Base-by-base conservation (phyloP, 495 filamentous ascomycete species). In the Penicillium subrubescens region DNA sequence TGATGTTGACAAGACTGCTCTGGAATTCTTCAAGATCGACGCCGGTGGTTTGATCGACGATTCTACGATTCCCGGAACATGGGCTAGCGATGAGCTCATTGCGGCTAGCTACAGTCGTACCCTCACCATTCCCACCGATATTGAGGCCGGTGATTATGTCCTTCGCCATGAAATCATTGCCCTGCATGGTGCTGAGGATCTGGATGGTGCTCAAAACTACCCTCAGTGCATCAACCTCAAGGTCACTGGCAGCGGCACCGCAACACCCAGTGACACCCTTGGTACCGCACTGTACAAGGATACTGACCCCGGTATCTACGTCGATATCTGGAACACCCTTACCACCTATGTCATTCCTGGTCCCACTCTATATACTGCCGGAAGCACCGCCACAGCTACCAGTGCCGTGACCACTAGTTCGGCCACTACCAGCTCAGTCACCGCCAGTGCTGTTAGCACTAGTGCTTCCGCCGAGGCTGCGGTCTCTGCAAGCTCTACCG, bases 91-190 rank as follows among this genome's bases (percentile, higher is more conserved):
- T 67, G 64, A 80, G 17, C 81, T 94, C 55, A 85, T 87, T 71
- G 76, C 77, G 59, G 86, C 87, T 77, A 85, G 86, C 83, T 86
- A 84, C 78, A 84, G 79, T 61, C 90, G 87, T 85, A 81, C 85
- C 55, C 83, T 91, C 37, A 86, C 84, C 52, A 89, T 93, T 70
- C 90, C 90, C 11, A 61, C 75, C 21, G 75, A 77, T 67, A 82
- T 92, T 52, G 84, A 80, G 27, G 71, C 88, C 17, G 90, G 90
- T 39, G 86, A 89, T 76, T 93, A 92, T 67, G 86, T 93, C 61
- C 77, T 93, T 33, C 88, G 90, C n/a, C 88, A 91, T 69, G 90
- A 93, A 74, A 88, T 92, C 66, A 89, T 92, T 59, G 89, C 88
- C 19, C 84, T 92, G 8, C 89, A 92, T 79, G 79, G 81, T 23